Evolutionary conservation across 1,284 basidiomycete genomes (phyloP).

Genomic region (Ustilago shanxiensis): DNA sequence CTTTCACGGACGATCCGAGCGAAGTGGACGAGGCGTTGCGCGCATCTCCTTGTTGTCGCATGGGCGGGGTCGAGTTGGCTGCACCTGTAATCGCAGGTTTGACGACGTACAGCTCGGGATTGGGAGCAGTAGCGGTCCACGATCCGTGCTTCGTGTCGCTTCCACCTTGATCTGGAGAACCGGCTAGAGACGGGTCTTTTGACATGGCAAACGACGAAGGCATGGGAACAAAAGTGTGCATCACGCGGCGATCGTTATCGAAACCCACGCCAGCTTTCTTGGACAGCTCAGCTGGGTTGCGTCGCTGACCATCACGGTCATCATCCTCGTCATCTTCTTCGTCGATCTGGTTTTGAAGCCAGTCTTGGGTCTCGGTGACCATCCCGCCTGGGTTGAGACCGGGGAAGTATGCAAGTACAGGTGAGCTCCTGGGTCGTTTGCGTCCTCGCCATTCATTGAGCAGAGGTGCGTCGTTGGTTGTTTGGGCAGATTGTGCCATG

Average conservation of each 20-base stretch:
- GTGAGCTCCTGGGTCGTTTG: constrained; percentile 42
- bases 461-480: constrained; percentile 5
- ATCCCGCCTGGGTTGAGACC: constrained; percentile 13
- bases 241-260: constrained; percentile 23
- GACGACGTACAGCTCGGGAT: constrained; percentile 19
- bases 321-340: constrained; percentile 16
- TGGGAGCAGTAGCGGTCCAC: constrained; percentile 29
- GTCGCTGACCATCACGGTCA: constrained; percentile 4
- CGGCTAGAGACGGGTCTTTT: constrained; percentile 20
- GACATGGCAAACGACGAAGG: constrained; percentile 29
- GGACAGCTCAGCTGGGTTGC: neutral
- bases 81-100: constrained; percentile 2
- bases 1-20: constrained; percentile 27
- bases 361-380: constrained; percentile 24
- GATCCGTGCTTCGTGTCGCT: constrained; percentile 43
- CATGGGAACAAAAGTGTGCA: constrained; percentile 33
- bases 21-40: constrained; percentile 26
- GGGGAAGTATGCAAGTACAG: constrained; percentile 9
- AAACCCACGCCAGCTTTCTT: constrained; percentile 9
- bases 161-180: constrained; percentile 22
- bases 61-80: constrained; percentile 5
- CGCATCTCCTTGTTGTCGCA: constrained; percentile 13
- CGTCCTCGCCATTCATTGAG: constrained; percentile 27
- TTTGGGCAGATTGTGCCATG: neutral
- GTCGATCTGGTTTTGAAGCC: constrained; percentile 25